phyloP scores from a whole-genome alignment of 306 rosid species.

The Glycyrrhiza uralensis region DNA sequence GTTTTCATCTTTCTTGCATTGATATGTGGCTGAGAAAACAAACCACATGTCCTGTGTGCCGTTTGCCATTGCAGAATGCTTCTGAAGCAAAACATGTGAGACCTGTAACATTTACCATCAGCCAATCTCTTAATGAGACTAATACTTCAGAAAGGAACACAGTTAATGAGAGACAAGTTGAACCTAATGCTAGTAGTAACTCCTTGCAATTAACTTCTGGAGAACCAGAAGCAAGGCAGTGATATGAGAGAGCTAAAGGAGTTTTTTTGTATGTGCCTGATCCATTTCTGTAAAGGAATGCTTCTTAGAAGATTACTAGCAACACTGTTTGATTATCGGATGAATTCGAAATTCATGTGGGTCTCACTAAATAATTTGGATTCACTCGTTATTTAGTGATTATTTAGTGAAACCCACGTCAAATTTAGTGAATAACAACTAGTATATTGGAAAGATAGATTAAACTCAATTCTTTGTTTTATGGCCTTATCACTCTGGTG shows the following conservation, averaged over 20 bases:
- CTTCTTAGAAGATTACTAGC: not conserved
- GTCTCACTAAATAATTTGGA: not conserved
- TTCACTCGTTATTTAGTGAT: not conserved
- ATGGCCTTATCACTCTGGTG: not conserved
- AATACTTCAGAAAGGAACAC: conserved; percentile 39
- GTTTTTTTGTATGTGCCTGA: not conserved
- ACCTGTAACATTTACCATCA: conserved; percentile 43
- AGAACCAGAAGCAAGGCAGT: conserved; percentile 45
- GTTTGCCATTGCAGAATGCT: conserved; percentile 65
- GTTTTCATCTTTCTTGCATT: conserved; percentile 86
- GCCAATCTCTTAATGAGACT: conserved; percentile 48
- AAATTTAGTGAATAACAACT: not conserved
- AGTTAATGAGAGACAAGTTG: conserved; percentile 32
- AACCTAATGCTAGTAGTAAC: conserved; percentile 29
- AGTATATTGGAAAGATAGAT: not conserved
- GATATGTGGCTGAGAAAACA: conserved; percentile 87
- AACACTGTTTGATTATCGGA: not conserved
- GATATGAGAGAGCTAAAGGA: conserved; percentile 18
- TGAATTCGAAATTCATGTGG: not conserved
- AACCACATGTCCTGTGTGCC: conserved; percentile 91
- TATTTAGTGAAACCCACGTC: not conserved
- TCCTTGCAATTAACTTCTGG: conserved; percentile 25
- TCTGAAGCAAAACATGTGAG: conserved; percentile 50
- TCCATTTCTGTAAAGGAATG: not conserved
- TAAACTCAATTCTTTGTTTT: conserved; percentile 11